Conservation (phyloP, 129 eudicot genomes). For the Cynara cardunculus region DNA sequence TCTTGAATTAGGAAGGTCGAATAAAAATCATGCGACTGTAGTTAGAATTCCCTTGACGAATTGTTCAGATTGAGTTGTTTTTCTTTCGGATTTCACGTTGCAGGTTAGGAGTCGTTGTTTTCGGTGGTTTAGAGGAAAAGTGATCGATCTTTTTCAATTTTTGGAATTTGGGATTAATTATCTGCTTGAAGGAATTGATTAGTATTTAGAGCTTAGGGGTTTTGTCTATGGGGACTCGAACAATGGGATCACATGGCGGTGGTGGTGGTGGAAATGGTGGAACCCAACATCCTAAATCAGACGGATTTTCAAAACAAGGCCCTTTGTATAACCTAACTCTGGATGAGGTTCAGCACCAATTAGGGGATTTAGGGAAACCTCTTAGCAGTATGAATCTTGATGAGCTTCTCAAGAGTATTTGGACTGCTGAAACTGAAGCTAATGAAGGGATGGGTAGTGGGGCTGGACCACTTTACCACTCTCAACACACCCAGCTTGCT, state of each 20-base stretch:
- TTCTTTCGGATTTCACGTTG: neutral
- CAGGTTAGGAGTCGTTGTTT: conserved; percentile 14
- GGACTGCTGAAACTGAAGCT: conserved; percentile 35
- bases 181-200: conserved; percentile 2
- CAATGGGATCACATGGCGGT: conserved; percentile 55
- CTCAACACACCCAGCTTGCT: conserved; percentile 33
- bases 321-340: conserved; percentile 56
- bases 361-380: conserved; percentile 60
- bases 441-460: conserved; percentile 26
- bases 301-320: conserved; percentile 40
- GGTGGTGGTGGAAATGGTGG: conserved; percentile 22
- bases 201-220: conserved; percentile 4
- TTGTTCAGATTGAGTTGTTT: neutral
- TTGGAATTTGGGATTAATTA: conserved; percentile 5
- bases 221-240: conserved; percentile 66
- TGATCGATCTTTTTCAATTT: neutral
- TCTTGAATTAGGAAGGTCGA: neutral
- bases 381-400: conserved; percentile 63
- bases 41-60: neutral
- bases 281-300: conserved; percentile 32
- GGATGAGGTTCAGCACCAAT: conserved; percentile 51
- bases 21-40: neutral
- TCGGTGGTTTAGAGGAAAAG: neutral
- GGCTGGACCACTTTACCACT: neutral
- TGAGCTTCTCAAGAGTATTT: conserved; percentile 51